Evolutionary conservation across 2,329 filamentous ascomycete species (phyloP).

Genomic region (Penicillium sp.): DNA sequence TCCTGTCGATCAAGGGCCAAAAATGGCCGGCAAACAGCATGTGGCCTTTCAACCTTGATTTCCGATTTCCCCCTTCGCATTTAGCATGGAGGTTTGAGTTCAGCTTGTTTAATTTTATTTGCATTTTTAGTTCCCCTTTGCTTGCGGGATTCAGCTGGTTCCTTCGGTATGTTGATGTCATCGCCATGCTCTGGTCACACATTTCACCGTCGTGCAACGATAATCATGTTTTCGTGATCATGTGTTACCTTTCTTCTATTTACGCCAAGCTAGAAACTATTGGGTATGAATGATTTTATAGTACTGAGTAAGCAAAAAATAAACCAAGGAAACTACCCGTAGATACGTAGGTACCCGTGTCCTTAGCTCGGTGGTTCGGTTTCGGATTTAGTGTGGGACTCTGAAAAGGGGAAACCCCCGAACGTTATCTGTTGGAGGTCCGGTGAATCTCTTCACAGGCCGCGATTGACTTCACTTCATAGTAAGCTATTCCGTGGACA

Average conservation of each 20-base stretch:
- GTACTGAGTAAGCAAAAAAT: not conserved
- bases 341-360: not conserved
- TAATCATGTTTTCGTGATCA: not conserved
- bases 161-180: constrained; percentile 7
- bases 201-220: not conserved
- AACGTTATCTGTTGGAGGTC: not conserved
- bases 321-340: not conserved
- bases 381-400: constrained; percentile 2
- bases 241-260: not conserved
- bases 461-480: not conserved
- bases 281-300: not conserved
- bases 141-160: not conserved
- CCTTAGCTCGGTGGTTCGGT: not conserved
- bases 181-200: not conserved
- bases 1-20: constrained; percentile 24
- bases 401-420: not conserved
- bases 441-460: not conserved
- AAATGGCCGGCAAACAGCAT: not conserved
- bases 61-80: constrained; percentile 2
- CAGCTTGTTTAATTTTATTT: not conserved
- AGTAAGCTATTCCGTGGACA: not conserved
- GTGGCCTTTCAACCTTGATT: not conserved
- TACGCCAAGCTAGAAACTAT: not conserved
- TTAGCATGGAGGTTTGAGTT: not conserved
- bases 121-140: not conserved